Base-by-base conservation (phyloP, 306 rosid species). In the Spatholobus suberectus region DNA sequence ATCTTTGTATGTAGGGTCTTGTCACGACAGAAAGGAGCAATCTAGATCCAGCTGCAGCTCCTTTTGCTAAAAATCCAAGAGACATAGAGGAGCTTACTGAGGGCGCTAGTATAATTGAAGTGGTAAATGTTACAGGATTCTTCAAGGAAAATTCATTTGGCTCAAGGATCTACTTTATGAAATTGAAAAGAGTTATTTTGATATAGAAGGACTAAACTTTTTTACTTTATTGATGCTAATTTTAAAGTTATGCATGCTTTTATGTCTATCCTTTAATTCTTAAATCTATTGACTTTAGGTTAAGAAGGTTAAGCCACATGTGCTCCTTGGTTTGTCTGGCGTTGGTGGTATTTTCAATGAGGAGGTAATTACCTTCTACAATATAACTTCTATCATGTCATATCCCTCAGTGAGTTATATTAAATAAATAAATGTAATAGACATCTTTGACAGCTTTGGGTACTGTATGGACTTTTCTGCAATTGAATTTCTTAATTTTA, bases 321-420 rank as follows among this genome's bases (percentile, higher is more conserved):
- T 85, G 75, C 97, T 96, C 82, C 93, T 96, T 79, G 99, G 99
- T 80, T 90, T 96, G 92, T 96, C 99, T 40, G 99, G 98, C 47
- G 97, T 92, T 85, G 99, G 99, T 84, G 99, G 99, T 41, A 82
- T 96, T 87, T 96, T 96, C 89, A 91, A 70, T 40, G 91, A 91
- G 87, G 98, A 96, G 97, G 99, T 96, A 81, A 80, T 73, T 85
- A 41, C 73, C 35, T 81, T 84, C 44, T 76, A 80, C 21, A 47
- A 34, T 69, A 44, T 41, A 58, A n/a, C 47, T 83, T 89, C 71
- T 66, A 46, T 43, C 62, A 26, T 82, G 35, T 75, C 72, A 51
- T 70, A 11, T 78, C 26, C 66, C 68, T 40, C 20, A 9, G 63
- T 58, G 55, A 61, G 27, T 62, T 65, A 21, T 37, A 34, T 71